Conservation (phyloP, 495 filamentous ascomycete genomes). For the Viridothelium virens region DNA sequence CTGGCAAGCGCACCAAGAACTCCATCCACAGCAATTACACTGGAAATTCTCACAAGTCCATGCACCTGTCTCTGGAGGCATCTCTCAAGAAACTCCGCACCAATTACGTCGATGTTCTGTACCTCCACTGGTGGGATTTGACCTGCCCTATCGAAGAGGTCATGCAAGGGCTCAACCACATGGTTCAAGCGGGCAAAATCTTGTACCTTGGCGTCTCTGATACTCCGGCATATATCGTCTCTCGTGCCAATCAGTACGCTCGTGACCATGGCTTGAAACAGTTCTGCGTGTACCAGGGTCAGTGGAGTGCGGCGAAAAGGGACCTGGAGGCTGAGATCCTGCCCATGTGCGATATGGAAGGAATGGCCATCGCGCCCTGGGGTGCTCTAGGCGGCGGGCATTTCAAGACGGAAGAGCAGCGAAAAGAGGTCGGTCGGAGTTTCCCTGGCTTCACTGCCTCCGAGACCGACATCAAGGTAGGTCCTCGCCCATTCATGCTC, state of each 20-base stretch:
- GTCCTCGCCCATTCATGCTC: background rate
- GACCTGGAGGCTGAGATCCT: constrained; percentile 31
- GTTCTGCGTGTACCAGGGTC: constrained; percentile 29
- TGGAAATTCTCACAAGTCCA: constrained; percentile 49
- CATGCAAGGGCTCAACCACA: constrained; percentile 33
- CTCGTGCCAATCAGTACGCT: constrained; percentile 32
- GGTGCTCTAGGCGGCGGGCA: constrained; percentile 55
- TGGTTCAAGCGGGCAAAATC: constrained; percentile 35
- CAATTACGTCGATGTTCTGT: constrained; percentile 53
- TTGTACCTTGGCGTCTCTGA: constrained; percentile 37
- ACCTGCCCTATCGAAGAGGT: constrained; percentile 36
- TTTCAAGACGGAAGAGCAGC: constrained; percentile 46
- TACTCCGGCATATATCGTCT: constrained; percentile 38
- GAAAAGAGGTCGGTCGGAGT: constrained; percentile 25
- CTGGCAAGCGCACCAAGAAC: constrained; percentile 21
- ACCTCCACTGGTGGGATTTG: constrained; percentile 33
- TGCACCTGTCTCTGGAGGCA: constrained; percentile 49
- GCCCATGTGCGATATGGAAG: constrained; percentile 39
- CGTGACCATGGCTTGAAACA: constrained; percentile 25
- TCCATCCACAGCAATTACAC: constrained; percentile 39
- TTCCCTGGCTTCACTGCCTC: background rate
- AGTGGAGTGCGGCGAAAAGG: constrained; percentile 24
- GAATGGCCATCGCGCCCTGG: constrained; percentile 64
- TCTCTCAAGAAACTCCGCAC: constrained; percentile 56
- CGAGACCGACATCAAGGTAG: background rate